Evolutionary conservation across 2,329 filamentous ascomycete genomes (phyloP), one percentile per base, ranked within the genome.

Genomic region (Colletotrichum sp.): DNA sequence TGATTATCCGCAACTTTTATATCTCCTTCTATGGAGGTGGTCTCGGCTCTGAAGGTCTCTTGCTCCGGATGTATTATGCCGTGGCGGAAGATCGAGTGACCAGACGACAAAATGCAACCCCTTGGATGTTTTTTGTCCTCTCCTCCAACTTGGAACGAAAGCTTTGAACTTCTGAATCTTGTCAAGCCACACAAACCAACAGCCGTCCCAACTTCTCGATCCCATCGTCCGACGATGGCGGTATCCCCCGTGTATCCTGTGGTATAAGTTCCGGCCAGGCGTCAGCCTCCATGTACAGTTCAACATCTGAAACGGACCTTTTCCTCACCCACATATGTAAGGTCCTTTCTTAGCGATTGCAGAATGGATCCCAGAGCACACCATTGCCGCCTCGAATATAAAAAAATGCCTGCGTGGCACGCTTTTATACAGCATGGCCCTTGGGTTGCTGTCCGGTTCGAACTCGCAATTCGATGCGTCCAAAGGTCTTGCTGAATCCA

Each of bases 1-100:
- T 48, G 43, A 52, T 24, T 52, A 2, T 0, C 43, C n/a, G 43
- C 43, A 21, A 21, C 43, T 7, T 21, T 52, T 13, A 4, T 52
- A 13, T 24, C 6, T 21, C 0, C 2, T 0, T 7, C 5, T 0
- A 48, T 52, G 1, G 10, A 4, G 43, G 7, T 21, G 1, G 0
- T 13, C n/a, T 21, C 18, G 0, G 6, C n/a, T 48, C n/a, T n/a
- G n/a, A n/a, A n/a, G n/a, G n/a, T n/a, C n/a, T 21, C 10, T 13
- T 48, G 43, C n/a, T 21, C 5, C 10, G 6, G 12, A 7, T 48
- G 13, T 48, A 21, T 1, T 12, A 48, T 21, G 43, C 18, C 38
- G 18, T 7, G 5, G 18, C 43, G 4, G 18, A 21, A 21, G n/a
- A 21, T 13, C 0, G 5, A 48, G 0, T 48, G 32, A 2, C 32